Percentiles rank a stretch among this genome's conserved stretches.
These are phyloP conservation scores for Plectosphaerella sp. DNA, from an alignment of 2,329 filamentous ascomycete genomes.

Conservation along the genomic window DNA sequence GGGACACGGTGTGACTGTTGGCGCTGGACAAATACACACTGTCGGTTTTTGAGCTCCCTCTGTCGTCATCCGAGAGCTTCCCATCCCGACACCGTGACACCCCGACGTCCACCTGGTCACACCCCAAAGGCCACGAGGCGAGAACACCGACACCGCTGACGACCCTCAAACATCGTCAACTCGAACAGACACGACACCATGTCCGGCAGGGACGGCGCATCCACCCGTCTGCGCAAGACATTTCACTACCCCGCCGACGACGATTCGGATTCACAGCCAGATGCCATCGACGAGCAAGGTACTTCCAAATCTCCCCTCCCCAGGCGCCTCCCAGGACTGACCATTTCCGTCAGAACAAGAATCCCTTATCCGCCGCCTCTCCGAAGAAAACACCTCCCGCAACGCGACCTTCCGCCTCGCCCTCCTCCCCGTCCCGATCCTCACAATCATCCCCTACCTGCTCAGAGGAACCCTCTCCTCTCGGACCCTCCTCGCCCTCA, in stretches of 20 bases:
- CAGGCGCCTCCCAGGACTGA: constrained; percentile 5
- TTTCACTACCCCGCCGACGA: constrained; percentile 70
- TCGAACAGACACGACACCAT: background rate
- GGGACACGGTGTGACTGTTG: too few relatives aligned
- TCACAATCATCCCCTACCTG: constrained; percentile 51
- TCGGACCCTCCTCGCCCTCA: constrained; percentile 40
- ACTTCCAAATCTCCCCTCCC: constrained; percentile 7
- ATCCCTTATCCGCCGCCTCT: constrained; percentile 51
- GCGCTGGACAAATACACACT: too few relatives aligned
- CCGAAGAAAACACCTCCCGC: constrained; percentile 48
- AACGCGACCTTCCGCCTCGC: constrained; percentile 53
- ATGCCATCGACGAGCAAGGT: constrained; percentile 75
- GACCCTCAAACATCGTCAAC: background rate
- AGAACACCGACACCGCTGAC: background rate
- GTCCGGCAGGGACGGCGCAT: constrained; percentile 21
- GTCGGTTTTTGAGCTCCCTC: too few relatives aligned
- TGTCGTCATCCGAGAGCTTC: too few relatives aligned
- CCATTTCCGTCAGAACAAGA: constrained; percentile 53
- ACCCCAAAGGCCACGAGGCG: too few relatives aligned
- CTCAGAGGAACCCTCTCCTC: constrained; percentile 27
- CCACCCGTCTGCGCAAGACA: constrained; percentile 66
- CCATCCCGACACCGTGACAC: too few relatives aligned
- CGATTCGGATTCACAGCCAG: constrained; percentile 46
- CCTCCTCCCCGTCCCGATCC: constrained; percentile 57
- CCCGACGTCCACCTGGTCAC: too few relatives aligned